phyloP scores from a whole-genome alignment of 345 rosid species.

The Camelina hispida region DNA sequence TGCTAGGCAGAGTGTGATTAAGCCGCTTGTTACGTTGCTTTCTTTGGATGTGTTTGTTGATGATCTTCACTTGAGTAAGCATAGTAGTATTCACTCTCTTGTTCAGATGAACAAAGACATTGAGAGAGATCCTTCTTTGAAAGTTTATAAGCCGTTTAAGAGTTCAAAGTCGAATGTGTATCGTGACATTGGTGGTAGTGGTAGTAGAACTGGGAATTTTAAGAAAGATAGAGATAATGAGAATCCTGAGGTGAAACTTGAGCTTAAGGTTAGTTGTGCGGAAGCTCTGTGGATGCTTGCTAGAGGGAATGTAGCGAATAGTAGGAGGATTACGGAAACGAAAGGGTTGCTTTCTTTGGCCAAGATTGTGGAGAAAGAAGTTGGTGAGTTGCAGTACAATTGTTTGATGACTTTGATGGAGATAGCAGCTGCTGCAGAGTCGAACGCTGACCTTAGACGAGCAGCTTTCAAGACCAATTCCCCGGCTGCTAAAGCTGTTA shows the following conservation, averaged over 20 bases:
- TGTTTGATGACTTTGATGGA: constrained; percentile 86
- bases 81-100: constrained; percentile 71
- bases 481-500: constrained; percentile 86
- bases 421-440: constrained; percentile 83
- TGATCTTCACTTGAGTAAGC: constrained; percentile 60
- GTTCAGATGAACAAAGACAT: constrained; percentile 75
- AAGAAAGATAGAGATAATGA: constrained; percentile 79
- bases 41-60: constrained; percentile 69
- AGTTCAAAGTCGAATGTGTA: constrained; percentile 53
- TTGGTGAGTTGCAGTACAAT: constrained; percentile 70
- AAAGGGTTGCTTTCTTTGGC: constrained; percentile 94
- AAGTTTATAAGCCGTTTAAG: constrained; percentile 47
- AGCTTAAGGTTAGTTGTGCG: constrained; percentile 67
- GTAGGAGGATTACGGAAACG: constrained; percentile 82
- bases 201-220: constrained; percentile 45
- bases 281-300: constrained; percentile 93
- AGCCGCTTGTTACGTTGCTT: constrained; percentile 77
- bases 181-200: constrained; percentile 48
- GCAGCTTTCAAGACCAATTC: constrained; percentile 86
- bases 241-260: constrained; percentile 62
- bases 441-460: constrained; percentile 69
- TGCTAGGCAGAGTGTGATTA: constrained; percentile 78
- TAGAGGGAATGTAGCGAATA: constrained; percentile 66
- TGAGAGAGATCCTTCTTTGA: constrained; percentile 36
- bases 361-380: constrained; percentile 72